A percentile compares a stretch with the other conserved stretches of the same genome.
These are phyloP conservation scores for Volvox reticuliferus DNA, from an alignment of 139 green algal species.

Conservation along the genomic window DNA sequence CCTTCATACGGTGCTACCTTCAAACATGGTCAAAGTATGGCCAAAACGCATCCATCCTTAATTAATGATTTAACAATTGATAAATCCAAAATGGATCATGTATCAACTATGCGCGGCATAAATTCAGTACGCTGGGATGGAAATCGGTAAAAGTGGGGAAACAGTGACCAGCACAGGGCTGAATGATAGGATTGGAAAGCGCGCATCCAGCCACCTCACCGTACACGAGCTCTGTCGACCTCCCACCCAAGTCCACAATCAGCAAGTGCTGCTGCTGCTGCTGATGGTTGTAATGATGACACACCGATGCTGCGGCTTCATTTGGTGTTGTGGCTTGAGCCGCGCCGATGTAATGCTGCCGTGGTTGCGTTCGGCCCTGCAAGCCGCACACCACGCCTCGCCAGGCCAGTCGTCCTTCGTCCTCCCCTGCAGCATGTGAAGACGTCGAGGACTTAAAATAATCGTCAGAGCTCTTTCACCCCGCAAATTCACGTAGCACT, in stretches of 20 bases:
- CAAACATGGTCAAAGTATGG: too few species aligned
- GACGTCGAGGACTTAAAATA: too few species aligned
- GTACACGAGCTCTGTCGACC: constrained; percentile 43
- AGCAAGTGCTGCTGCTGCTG: background rate
- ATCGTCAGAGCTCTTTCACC: too few species aligned
- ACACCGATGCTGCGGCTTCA: background rate
- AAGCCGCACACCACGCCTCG: constrained; percentile 19
- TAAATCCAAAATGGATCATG: too few species aligned
- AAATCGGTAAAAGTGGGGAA: background rate
- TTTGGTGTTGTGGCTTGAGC: background rate
- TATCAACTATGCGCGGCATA: too few species aligned
- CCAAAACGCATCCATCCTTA: too few species aligned
- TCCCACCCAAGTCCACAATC: constrained; percentile 46
- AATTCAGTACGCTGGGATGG: background rate
- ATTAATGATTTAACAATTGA: too few species aligned
- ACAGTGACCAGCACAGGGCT: background rate
- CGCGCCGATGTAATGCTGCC: background rate
- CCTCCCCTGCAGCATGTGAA: constrained; percentile 21
- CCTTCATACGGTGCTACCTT: too few species aligned
- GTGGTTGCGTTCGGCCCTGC: background rate
- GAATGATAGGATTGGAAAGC: background rate
- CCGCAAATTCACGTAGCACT: too few species aligned
- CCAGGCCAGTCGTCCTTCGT: constrained; percentile 42
- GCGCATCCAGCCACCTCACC: constrained; percentile 8
- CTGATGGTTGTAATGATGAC: background rate